Evolutionary conservation across 2,329 filamentous ascomycete genomes (phyloP).

Genomic region (Aspergillus ochraceus): DNA sequence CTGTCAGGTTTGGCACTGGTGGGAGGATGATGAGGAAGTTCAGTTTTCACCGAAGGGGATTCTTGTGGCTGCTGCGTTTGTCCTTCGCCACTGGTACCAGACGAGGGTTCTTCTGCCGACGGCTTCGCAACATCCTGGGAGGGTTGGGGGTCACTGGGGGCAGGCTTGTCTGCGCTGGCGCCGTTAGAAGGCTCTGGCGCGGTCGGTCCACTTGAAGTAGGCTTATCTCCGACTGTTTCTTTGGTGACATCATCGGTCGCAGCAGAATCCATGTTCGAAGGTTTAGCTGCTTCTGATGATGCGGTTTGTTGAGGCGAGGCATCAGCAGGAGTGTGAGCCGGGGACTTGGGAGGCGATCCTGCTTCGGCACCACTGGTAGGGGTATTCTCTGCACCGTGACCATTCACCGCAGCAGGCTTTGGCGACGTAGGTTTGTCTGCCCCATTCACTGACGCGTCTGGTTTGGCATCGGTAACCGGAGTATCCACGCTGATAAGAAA

Average conservation of each 20-base stretch:
- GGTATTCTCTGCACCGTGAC: slow-evolving; percentile 24
- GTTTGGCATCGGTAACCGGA: slow-evolving; percentile 25
- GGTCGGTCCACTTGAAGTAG: not conserved
- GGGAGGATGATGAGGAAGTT: slow-evolving; percentile 38
- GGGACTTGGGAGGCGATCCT: slow-evolving; percentile 33
- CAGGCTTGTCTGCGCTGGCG: not conserved
- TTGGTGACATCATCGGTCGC: slow-evolving; percentile 10
- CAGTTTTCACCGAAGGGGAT: slow-evolving; percentile 26
- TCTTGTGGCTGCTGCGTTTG: slow-evolving; percentile 10
- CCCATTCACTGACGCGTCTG: slow-evolving; percentile 18
- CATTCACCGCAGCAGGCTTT: slow-evolving; percentile 29
- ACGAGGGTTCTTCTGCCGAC: not conserved
- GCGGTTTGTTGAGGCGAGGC: slow-evolving; percentile 3
- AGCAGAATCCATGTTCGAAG: slow-evolving; percentile 10
- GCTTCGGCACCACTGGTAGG: slow-evolving; percentile 30
- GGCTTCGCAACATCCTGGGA: not conserved
- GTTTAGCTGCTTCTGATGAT: slow-evolving; percentile 12
- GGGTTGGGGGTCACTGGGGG: not conserved
- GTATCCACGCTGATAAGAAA: slow-evolving; percentile 21
- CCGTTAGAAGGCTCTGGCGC: slow-evolving; percentile 4
- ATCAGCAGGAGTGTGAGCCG: slow-evolving; percentile 16
- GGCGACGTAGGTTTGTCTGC: slow-evolving; percentile 9
- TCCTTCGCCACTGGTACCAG: slow-evolving; percentile 5
- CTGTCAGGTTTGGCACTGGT: slow-evolving; percentile 16
- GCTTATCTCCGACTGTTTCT: slow-evolving; percentile 5